phyloP scores from a whole-genome alignment of 2,329 filamentous ascomycete genomes.

The Penicillium sp. region DNA sequence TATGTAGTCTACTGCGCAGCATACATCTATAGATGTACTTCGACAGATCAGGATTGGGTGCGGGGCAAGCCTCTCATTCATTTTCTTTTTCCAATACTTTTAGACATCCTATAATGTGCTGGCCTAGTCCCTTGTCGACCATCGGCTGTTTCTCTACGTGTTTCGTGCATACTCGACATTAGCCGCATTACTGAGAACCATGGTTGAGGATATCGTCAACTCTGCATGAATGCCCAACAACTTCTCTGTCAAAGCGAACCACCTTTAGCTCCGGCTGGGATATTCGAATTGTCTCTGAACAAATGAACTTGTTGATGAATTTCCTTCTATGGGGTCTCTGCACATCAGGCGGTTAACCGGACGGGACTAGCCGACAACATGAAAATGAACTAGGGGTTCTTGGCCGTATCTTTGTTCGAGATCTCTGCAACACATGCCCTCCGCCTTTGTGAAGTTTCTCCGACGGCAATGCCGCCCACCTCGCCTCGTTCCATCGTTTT shows the following conservation, averaged over 20 bases:
- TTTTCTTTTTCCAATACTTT: background rate
- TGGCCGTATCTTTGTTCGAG: slow-evolving; percentile 9
- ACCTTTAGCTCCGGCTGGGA: slow-evolving; percentile 3
- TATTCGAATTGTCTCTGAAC: background rate
- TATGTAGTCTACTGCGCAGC: slow-evolving; percentile 2
- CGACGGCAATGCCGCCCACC: background rate
- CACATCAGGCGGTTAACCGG: slow-evolving; percentile 4
- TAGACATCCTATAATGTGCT: slow-evolving; percentile 4
- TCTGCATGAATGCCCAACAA: slow-evolving; percentile 45
- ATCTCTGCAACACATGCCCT: slow-evolving; percentile 1
- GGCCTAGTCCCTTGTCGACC: slow-evolving; percentile 8
- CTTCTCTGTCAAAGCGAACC: slow-evolving; percentile 31
- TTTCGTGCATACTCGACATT: slow-evolving; percentile 15
- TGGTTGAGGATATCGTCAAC: slow-evolving; percentile 22
- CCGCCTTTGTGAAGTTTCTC: background rate
- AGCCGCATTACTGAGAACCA: slow-evolving; percentile 24
- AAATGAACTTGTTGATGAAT: slow-evolving; percentile 2
- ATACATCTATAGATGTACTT: background rate
- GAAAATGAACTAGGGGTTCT: background rate
- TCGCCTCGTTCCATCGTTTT: slow-evolving; percentile 2
- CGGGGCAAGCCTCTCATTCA: background rate
- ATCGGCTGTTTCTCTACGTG: slow-evolving; percentile 10
- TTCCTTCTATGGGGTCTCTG: slow-evolving; percentile 3
- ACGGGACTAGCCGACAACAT: slow-evolving; percentile 6
- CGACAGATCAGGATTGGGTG: slow-evolving; percentile 3